Evolutionary conservation across 1,139 yeast species (phyloP).

Genomic region (Yamadazyma epiphylla): DNA sequence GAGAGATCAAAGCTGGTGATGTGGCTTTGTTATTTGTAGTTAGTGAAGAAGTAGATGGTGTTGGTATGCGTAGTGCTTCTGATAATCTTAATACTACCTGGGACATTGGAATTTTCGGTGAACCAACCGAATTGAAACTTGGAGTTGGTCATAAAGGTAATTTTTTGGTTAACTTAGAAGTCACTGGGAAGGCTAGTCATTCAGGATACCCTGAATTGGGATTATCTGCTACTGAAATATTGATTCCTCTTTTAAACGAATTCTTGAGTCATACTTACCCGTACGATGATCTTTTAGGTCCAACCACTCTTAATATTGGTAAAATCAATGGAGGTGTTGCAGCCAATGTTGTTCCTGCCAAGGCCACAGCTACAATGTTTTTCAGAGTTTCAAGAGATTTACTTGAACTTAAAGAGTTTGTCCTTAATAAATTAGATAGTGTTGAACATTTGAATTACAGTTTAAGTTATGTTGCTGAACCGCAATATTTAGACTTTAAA

Average conservation of each 20-base stretch:
- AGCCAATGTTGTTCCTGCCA: constrained; percentile 60
- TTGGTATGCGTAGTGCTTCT: constrained; percentile 51
- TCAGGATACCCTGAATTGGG: constrained; percentile 73
- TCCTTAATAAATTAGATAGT: constrained; percentile 30
- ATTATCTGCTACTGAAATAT: constrained; percentile 54
- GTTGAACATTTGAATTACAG: constrained; percentile 24
- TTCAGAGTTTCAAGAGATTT: constrained; percentile 54
- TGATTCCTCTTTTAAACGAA: constrained; percentile 46
- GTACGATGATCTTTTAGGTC: constrained; percentile 50
- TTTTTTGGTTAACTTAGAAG: constrained; percentile 37
- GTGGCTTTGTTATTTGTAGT: constrained; percentile 60
- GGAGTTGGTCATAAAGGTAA: constrained; percentile 72
- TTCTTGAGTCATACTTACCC: constrained; percentile 42
- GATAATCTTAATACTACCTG: constrained; percentile 42
- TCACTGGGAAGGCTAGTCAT: constrained; percentile 59
- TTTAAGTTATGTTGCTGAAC: constrained; percentile 20
- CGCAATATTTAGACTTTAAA: constrained; percentile 52
- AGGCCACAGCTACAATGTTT: constrained; percentile 46
- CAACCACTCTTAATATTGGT: constrained; percentile 62
- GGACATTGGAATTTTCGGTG: constrained; percentile 67
- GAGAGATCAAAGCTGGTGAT: constrained; percentile 48
- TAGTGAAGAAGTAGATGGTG: constrained; percentile 64
- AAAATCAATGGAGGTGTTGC: constrained; percentile 57
- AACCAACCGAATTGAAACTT: constrained; percentile 67
- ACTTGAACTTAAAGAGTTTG: constrained; percentile 29